Percentiles rank a stretch among this genome's conserved stretches.
Evolutionary conservation across 306 rosid species (phyloP).

Genomic region (Lagenaria siceraria): DNA sequence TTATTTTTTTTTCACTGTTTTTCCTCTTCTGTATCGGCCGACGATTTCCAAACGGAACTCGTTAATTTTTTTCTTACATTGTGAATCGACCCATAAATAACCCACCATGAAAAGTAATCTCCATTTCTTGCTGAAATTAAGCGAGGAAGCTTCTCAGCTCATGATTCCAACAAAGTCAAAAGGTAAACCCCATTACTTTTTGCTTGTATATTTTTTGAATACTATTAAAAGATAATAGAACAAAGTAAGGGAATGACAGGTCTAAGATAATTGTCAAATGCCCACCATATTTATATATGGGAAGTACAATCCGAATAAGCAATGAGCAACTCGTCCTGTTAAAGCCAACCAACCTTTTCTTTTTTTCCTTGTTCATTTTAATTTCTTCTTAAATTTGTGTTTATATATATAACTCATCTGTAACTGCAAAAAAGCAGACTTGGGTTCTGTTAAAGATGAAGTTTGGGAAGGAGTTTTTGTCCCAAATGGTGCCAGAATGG

Average conservation of each 20-base stretch:
- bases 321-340: neutral
- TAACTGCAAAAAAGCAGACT: neutral
- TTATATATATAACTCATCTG: neutral
- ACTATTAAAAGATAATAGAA: neutral
- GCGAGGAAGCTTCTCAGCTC: neutral
- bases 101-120: neutral
- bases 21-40: neutral
- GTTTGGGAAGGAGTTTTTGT: conserved; percentile 58
- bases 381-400: neutral
- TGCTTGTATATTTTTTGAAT: neutral
- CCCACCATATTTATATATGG: neutral
- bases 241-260: neutral
- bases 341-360: neutral
- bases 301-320: neutral
- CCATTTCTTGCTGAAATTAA: neutral
- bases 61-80: neutral
- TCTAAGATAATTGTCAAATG: neutral
- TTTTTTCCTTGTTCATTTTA: neutral
- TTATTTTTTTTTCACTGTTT: neutral
- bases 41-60: neutral
- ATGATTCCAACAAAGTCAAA: neutral
- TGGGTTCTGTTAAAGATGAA: conserved; percentile 30
- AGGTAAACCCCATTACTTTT: neutral
- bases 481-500: conserved; percentile 82
- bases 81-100: neutral